Evolutionary conservation across 2,329 filamentous ascomycete species (phyloP).

Genomic region (Didymella pomorum): DNA sequence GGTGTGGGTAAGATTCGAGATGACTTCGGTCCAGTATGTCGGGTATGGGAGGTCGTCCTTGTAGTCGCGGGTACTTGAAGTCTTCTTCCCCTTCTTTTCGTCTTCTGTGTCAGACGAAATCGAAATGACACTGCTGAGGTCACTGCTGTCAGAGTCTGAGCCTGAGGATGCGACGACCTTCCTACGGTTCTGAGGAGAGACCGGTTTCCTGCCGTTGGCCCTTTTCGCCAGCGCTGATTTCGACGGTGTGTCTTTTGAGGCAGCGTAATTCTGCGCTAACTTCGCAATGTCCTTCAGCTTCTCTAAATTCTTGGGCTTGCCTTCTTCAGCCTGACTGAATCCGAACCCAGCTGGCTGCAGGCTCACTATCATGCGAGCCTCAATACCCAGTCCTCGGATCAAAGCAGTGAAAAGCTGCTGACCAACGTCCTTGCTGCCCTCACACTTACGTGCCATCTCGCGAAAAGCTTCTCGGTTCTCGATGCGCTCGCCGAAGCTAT

Average conservation of each 20-base stretch:
- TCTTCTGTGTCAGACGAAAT: slow-evolving; percentile 61
- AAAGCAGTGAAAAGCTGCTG: slow-evolving; percentile 90
- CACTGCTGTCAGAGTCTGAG: slow-evolving; percentile 60
- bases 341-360: slow-evolving; percentile 89
- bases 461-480: slow-evolving; percentile 72
- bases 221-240: slow-evolving; percentile 12
- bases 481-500: slow-evolving; percentile 79
- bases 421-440: slow-evolving; percentile 86
- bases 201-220: slow-evolving; percentile 12
- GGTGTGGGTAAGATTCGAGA: slow-evolving; percentile 81
- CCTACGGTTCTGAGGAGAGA: slow-evolving; percentile 14
- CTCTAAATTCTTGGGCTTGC: slow-evolving; percentile 58
- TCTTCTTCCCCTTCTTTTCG: slow-evolving; percentile 57
- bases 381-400: slow-evolving; percentile 79
- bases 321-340: slow-evolving; percentile 87
- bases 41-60: slow-evolving; percentile 83
- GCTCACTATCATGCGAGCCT: slow-evolving; percentile 83
- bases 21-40: slow-evolving; percentile 90
- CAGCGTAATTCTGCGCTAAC: not conserved
- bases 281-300: slow-evolving; percentile 28
- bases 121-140: slow-evolving; percentile 53
- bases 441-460: slow-evolving; percentile 70
- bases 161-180: slow-evolving; percentile 21
- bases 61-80: slow-evolving; percentile 59
- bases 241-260: not conserved